A percentile compares a stretch with the other conserved stretches of the same genome.
These are phyloP conservation scores for Collariella sp. DNA, from an alignment of 495 filamentous ascomycete species.

Conservation along the genomic window DNA sequence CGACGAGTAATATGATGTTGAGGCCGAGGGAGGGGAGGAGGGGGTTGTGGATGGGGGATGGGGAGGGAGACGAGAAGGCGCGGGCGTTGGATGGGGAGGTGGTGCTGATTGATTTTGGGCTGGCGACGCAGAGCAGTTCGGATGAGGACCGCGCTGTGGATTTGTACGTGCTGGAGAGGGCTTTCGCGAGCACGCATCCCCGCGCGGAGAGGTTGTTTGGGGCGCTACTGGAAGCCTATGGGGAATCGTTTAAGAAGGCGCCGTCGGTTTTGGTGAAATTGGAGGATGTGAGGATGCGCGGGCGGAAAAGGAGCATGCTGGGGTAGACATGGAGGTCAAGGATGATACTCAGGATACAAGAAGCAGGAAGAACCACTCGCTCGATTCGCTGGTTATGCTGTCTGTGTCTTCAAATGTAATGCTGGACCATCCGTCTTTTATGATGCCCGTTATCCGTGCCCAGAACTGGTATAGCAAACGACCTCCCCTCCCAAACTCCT, in stretches of 20 bases:
- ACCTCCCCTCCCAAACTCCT: constrained; percentile 3
- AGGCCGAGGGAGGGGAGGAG: constrained; percentile 28
- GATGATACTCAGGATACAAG: neutral
- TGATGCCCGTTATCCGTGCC: neutral
- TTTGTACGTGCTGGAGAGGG: constrained; percentile 91
- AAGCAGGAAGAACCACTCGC: constrained; percentile 5
- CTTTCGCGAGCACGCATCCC: constrained; percentile 94
- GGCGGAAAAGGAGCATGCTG: constrained; percentile 96
- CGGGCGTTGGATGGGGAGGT: constrained; percentile 58
- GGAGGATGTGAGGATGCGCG: constrained; percentile 90
- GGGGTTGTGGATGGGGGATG: constrained; percentile 6
- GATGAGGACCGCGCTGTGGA: constrained; percentile 96
- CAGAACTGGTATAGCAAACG: neutral
- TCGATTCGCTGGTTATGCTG: neutral
- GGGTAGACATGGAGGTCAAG: constrained; percentile 43
- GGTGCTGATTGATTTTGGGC: constrained; percentile 89
- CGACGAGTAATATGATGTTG: constrained; percentile 95
- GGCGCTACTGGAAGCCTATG: constrained; percentile 49
- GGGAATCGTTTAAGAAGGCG: constrained; percentile 42
- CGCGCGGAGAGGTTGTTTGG: constrained; percentile 69
- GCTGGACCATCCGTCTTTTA: neutral
- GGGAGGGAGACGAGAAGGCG: constrained; percentile 16
- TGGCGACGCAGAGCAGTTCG: constrained; percentile 70
- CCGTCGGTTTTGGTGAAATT: constrained; percentile 53
- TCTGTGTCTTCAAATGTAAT: neutral